These are phyloP conservation scores for Scortechinia acanthostroma DNA, from an alignment of 2,329 filamentous ascomycete genomes.

Conservation along the genomic window DNA sequence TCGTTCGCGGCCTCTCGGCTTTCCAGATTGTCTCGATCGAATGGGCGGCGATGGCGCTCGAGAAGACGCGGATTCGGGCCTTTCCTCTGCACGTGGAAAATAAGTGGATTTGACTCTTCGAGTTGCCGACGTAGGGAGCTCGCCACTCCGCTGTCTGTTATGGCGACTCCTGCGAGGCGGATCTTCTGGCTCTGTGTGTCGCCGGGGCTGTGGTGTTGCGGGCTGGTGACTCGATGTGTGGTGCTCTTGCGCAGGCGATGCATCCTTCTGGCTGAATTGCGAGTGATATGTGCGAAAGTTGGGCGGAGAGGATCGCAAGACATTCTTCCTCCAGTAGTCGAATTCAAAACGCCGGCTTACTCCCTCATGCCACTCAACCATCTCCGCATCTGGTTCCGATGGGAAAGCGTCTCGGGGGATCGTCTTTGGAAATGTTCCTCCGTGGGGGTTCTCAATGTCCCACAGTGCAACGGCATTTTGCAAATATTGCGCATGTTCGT, in stretches of 20 bases:
- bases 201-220: no score
- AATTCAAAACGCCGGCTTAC: conserved; percentile 43
- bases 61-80: no score
- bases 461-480: conserved; percentile 48
- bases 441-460: conserved; percentile 42
- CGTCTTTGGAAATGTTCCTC: neutral
- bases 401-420: conserved; percentile 38
- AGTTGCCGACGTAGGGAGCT: neutral
- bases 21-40: neutral
- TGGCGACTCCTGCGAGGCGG: neutral
- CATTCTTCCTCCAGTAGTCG: conserved; percentile 24
- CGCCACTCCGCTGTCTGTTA: neutral
- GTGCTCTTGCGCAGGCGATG: neutral
- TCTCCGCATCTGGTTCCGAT: conserved; percentile 46
- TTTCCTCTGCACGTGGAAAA: neutral
- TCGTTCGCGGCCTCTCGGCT: neutral
- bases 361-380: conserved; percentile 54
- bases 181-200: neutral
- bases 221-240: neutral
- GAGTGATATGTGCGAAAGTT: neutral
- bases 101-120: neutral
- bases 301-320: neutral
- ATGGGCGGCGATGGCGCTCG: neutral
- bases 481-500: conserved; percentile 51
- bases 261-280: neutral